These are phyloP conservation scores for Pleurotus djamor DNA, from an alignment of 768 basidiomycete genomes.

Conservation along the genomic window DNA sequence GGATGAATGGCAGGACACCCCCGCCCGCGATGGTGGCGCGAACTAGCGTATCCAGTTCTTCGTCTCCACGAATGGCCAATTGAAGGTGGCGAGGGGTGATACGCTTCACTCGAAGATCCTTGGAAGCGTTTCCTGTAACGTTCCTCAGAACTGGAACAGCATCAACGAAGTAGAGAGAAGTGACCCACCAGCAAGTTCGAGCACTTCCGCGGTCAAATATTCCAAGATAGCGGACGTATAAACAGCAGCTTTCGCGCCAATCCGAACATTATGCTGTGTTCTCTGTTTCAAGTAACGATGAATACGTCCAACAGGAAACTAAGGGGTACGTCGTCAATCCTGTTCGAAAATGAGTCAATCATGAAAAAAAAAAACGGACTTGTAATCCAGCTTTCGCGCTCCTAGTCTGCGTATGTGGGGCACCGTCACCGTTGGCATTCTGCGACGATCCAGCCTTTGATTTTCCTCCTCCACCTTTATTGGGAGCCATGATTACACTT, in stretches of 20 bases:
- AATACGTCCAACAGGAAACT: conserved; percentile 98
- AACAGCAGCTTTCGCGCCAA: conserved; percentile 97
- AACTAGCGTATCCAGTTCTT: conserved; percentile 95
- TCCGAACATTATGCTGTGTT: conserved; percentile 91
- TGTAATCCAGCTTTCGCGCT: conserved; percentile 89
- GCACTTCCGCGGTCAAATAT: conserved; percentile 94
- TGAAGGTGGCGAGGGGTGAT: conserved; percentile 96
- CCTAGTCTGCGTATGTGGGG: conserved; percentile 37
- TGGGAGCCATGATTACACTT: conserved; percentile 37
- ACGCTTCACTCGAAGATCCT: conserved; percentile 95
- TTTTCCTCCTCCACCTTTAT: conserved; percentile 55
- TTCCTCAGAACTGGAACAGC: neutral
- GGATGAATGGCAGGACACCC: conserved; percentile 86
- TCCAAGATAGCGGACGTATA: conserved; percentile 96
- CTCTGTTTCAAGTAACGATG: conserved; percentile 92
- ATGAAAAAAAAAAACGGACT: conserved; percentile 36
- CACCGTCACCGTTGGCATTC: conserved; percentile 36
- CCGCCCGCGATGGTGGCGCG: conserved; percentile 92
- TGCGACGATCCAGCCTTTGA: conserved; percentile 48
- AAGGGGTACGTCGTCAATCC: neutral
- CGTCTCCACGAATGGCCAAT: conserved; percentile 94
- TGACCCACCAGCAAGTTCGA: conserved; percentile 87
- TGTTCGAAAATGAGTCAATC: neutral
- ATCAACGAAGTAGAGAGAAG: neutral
- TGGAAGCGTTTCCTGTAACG: conserved; percentile 85